Evolutionary conservation across 2,329 filamentous ascomycete genomes (phyloP).

Genomic region (Camillea tinctor): DNA sequence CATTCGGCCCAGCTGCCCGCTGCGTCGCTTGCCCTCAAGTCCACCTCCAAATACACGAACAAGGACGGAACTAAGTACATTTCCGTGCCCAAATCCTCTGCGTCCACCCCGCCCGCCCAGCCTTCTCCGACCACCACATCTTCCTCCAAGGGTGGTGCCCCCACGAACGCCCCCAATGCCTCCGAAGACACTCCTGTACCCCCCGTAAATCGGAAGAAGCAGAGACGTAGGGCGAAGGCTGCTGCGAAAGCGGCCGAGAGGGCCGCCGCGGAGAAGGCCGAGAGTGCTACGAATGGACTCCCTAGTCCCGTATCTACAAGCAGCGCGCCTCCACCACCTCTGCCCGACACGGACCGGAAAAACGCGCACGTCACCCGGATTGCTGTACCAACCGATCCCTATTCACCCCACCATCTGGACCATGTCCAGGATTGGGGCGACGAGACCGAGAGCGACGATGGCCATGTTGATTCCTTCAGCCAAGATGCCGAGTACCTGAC

Average conservation of each 20-base stretch:
- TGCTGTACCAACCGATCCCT: conserved; percentile 5
- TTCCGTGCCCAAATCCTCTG: conserved; percentile 57
- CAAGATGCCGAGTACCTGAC: conserved; percentile 40
- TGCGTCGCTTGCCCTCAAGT: conserved; percentile 50
- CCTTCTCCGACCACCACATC: conserved; percentile 49
- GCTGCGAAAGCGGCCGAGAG: conserved; percentile 72
- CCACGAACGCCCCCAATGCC: conserved; percentile 27
- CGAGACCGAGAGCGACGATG: conserved; percentile 57
- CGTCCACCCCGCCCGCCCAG: conserved; percentile 51
- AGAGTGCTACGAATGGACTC: conserved; percentile 42
- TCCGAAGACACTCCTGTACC: conserved; percentile 37
- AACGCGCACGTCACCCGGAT: conserved; percentile 13
- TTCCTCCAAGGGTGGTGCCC: conserved; percentile 36
- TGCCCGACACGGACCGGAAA: conserved; percentile 16
- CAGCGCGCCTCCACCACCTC: conserved; percentile 22
- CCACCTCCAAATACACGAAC: conserved; percentile 62
- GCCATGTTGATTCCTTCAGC: conserved; percentile 43
- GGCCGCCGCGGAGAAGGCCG: conserved; percentile 52
- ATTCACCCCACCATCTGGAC: conserved; percentile 28
- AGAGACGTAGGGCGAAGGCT: conserved; percentile 86
- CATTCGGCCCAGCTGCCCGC: conserved; percentile 49
- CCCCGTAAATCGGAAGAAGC: conserved; percentile 86
- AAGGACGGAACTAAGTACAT: conserved; percentile 71
- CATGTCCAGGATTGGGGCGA: conserved; percentile 52
- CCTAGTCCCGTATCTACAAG: conserved; percentile 35